Evolutionary conservation across 2,329 filamentous ascomycete species (phyloP).

Genomic region (Penicillium frequentans): DNA sequence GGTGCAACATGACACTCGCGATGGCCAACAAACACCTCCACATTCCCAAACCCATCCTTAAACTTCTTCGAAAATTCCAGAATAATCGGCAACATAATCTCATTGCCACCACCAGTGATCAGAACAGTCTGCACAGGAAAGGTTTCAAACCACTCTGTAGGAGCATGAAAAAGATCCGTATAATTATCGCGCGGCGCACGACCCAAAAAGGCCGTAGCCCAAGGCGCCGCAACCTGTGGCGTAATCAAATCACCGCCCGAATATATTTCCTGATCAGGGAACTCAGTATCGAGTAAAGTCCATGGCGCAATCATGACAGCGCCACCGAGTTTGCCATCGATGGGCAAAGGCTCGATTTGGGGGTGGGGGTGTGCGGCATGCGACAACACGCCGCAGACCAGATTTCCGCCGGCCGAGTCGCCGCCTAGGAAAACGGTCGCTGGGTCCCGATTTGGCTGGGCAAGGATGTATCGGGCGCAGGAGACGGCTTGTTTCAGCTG

Average conservation of each 20-base stretch:
- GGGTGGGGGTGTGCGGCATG: constrained; percentile 57
- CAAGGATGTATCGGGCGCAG: constrained; percentile 41
- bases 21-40: constrained; percentile 37
- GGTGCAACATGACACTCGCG: constrained; percentile 45
- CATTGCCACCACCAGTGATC: constrained; percentile 56
- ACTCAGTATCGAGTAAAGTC: constrained; percentile 52
- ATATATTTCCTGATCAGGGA: constrained; percentile 47
- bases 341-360: constrained; percentile 44
- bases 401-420: constrained; percentile 48
- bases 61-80: constrained; percentile 51
- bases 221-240: constrained; percentile 41
- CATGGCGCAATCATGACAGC: constrained; percentile 60
- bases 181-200: constrained; percentile 48
- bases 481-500: constrained; percentile 45
- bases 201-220: constrained; percentile 52
- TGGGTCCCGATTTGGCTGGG: constrained; percentile 32
- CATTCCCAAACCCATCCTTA: constrained; percentile 37
- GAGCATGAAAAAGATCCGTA: constrained; percentile 53
- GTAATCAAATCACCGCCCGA: constrained; percentile 54
- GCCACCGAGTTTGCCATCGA: constrained; percentile 49
- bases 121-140: constrained; percentile 52
- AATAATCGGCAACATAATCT: constrained; percentile 59
- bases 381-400: constrained; percentile 40
- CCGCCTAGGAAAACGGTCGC: constrained; percentile 42
- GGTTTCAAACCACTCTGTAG: constrained; percentile 54